phyloP scores from a whole-genome alignment of 305 asterid species.

The Fraxinus greggii region DNA sequence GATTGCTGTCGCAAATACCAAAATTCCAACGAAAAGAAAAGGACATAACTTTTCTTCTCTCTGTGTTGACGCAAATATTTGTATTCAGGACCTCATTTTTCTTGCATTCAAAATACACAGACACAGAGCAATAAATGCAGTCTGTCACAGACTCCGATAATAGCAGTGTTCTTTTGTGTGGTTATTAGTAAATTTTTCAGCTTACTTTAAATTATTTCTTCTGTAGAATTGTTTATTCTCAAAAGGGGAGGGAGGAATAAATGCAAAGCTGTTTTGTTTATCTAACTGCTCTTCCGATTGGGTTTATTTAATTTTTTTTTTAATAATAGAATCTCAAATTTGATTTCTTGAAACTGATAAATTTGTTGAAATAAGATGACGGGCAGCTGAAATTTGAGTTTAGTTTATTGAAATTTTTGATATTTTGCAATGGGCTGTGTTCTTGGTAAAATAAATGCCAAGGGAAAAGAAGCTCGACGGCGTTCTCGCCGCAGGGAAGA shows the following conservation, averaged over 20 bases:
- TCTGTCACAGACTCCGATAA: constrained; percentile 3
- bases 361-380: constrained; percentile 19
- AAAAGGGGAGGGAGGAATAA: constrained; percentile 20
- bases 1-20: background rate
- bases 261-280: constrained; percentile 25
- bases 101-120: background rate
- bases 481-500: constrained; percentile 40
- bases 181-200: background rate
- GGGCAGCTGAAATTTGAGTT: constrained; percentile 26
- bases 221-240: constrained; percentile 4
- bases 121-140: constrained; percentile 32
- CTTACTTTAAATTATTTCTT: constrained; percentile 21
- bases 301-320: background rate
- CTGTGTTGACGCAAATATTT: background rate
- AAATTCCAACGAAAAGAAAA: background rate
- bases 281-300: constrained; percentile 6
- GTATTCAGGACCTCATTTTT: background rate
- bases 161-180: background rate
- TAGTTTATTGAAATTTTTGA: constrained; percentile 13
- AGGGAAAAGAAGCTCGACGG: constrained; percentile 42
- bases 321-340: background rate
- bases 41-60: background rate
- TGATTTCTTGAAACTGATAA: background rate
- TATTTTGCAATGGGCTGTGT: constrained; percentile 51
- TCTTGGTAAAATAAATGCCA: constrained; percentile 38